Percentiles rank a stretch among this genome's conserved stretches.
These are phyloP conservation scores for Candida jianshihensis DNA, from an alignment of 805 yeast species.

Conservation along the genomic window DNA sequence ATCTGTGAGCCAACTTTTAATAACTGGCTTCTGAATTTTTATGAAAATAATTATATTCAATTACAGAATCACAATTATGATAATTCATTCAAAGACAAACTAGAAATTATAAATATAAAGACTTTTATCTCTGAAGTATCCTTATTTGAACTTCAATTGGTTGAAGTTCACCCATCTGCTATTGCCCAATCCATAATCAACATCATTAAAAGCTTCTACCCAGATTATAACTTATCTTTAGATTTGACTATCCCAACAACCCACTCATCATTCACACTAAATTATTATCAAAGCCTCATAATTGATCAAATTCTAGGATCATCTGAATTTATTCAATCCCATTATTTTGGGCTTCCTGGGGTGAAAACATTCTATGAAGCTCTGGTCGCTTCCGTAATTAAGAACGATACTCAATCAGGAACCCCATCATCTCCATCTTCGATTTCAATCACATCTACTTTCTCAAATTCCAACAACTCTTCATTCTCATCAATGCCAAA, in stretches of 20 bases:
- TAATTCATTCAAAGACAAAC: constrained; percentile 17
- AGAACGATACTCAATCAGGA: constrained; percentile 6
- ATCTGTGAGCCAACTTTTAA: constrained; percentile 55
- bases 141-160: constrained; percentile 39
- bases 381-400: constrained; percentile 8
- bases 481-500: not conserved
- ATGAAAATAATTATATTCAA: constrained; percentile 36
- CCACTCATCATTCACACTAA: not conserved
- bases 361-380: constrained; percentile 12
- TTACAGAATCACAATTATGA: constrained; percentile 25
- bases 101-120: constrained; percentile 39
- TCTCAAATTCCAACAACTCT: not conserved
- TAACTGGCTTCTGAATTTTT: constrained; percentile 38
- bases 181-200: constrained; percentile 18
- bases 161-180: constrained; percentile 29
- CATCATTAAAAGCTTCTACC: constrained; percentile 6
- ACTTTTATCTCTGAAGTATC: constrained; percentile 43
- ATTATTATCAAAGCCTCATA: constrained; percentile 2
- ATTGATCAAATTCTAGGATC: constrained; percentile 3
- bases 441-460: not conserved
- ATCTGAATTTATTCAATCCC: constrained; percentile 4
- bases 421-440: constrained; percentile 3
- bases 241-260: constrained; percentile 10
- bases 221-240: constrained; percentile 6
- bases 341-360: constrained; percentile 10